Evolutionary conservation across 345 rosid species (phyloP), one percentile per base, ranked within the genome.

Genomic region (Ceriops decandra): DNA sequence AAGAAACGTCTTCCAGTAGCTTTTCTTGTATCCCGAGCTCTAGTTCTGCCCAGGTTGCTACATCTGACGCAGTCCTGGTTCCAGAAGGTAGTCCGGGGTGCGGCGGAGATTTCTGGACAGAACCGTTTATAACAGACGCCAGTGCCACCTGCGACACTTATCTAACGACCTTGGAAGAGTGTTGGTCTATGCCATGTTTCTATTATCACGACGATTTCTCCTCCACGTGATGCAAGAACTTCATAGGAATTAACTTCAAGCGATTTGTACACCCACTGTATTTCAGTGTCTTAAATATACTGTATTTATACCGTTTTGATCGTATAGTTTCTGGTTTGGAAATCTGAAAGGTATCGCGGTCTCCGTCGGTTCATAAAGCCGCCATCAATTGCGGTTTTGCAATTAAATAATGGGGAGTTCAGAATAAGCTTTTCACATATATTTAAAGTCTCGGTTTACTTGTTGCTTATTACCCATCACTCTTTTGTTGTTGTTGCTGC

Each of bases 101-200:
- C 6, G 3, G 52, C 52, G 69, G 49, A 47, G 69, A 72, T 65
- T 72, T 72, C 53, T 72, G 76, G 76, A 66, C 64, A 5, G 38
- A 33, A 6, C 76, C 76, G 35, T 65, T 72, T 49, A 11, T 72
- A 26, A 52, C 28, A 6, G 70, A 72, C 27, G 4, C 49, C 3
- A 42, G 59, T 21, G 10, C 26, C 59, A 27, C 28, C 28, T 56
- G 26, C 16, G 49, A 56, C 7, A 24, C 30, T 56, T 6, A 56
- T 24, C 28, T 15, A 5, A 24, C 16, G 16, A 24, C 31, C 30
- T 15, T 15, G 30, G 28, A 27, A 21, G 59, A 56, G 11, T 15
- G 28, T 8, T 11, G 30, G 30, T 24, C 28, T 56, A 56, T 5
- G 3, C 10, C 62, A 52, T 32, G 30, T 52, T 52, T 35, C 31